A percentile compares a stretch with the other conserved stretches of the same genome.
These are phyloP conservation scores for Tuber calosporum DNA, from an alignment of 495 filamentous ascomycete species.

Conservation along the genomic window DNA sequence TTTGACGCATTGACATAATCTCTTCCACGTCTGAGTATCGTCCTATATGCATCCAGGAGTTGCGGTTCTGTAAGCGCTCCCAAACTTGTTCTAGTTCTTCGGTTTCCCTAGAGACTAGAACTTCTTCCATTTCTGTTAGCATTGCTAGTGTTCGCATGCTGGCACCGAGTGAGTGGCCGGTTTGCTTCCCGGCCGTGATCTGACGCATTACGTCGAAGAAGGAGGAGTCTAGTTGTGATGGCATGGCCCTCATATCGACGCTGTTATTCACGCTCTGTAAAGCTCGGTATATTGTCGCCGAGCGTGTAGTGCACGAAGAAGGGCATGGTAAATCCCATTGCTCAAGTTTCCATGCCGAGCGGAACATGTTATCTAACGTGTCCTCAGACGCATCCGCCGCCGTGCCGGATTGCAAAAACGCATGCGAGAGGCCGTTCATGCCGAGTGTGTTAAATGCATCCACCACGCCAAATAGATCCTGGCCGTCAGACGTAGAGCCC, in stretches of 20 bases:
- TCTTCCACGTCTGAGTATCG: constrained; percentile 74
- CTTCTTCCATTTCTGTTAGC: constrained; percentile 73
- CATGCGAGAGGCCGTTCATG: constrained; percentile 64
- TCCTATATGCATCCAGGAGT: constrained; percentile 69
- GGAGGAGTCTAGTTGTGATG: constrained; percentile 53
- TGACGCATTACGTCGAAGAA: constrained; percentile 58
- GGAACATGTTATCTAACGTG: constrained; percentile 63
- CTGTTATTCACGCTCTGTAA: constrained; percentile 73
- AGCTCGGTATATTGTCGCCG: constrained; percentile 65
- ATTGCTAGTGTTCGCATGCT: constrained; percentile 66
- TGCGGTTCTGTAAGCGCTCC: constrained; percentile 56
- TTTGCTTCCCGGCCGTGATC: constrained; percentile 52
- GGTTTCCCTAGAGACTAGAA: constrained; percentile 54
- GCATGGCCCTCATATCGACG: constrained; percentile 49
- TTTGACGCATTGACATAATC: constrained; percentile 73
- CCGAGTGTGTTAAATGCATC: constrained; percentile 60
- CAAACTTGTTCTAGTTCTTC: constrained; percentile 58
- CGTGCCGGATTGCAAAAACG: constrained; percentile 54
- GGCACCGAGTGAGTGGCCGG: constrained; percentile 55
- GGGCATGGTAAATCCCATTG: constrained; percentile 88
- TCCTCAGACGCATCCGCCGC: constrained; percentile 50
- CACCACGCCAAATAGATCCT: constrained; percentile 49
- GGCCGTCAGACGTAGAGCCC: constrained; percentile 25
- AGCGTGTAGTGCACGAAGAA: constrained; percentile 52
- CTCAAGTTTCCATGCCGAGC: constrained; percentile 76